Evolutionary conservation across 1,284 basidiomycete species (phyloP).

Genomic region (Ganoderma leucocontextum): DNA sequence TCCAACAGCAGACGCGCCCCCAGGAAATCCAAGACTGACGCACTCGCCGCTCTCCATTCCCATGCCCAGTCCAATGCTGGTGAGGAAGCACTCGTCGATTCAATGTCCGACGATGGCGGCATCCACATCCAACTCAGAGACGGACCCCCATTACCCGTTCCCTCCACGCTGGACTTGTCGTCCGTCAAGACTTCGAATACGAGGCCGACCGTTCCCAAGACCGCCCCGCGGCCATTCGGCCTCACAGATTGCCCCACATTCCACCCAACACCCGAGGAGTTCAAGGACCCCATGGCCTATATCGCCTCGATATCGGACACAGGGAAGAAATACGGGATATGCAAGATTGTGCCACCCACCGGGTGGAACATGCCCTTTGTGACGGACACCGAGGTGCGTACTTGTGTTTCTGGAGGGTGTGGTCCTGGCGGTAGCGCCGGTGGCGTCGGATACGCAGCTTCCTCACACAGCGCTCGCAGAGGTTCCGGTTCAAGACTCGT

Average conservation of each 20-base stretch:
- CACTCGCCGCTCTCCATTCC: conserved; percentile 76
- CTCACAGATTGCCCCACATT: conserved; percentile 92
- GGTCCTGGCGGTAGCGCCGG: conserved; percentile 15
- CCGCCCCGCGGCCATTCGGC: conserved; percentile 76
- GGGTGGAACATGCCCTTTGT: conserved; percentile 98
- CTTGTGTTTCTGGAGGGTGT: conserved; percentile 30
- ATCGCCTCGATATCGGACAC: conserved; percentile 85
- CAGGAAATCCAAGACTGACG: conserved; percentile 87
- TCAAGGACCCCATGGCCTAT: conserved; percentile 95
- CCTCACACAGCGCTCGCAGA: conserved; percentile 54
- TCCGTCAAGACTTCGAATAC: conserved; percentile 73
- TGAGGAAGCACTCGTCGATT: conserved; percentile 50
- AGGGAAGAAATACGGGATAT: conserved; percentile 88
- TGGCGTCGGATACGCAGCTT: conserved; percentile 32
- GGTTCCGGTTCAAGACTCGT: conserved; percentile 94
- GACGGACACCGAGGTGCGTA: conserved; percentile 88
- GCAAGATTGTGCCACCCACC: conserved; percentile 94
- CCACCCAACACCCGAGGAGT: conserved; percentile 90
- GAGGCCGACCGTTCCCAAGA: conserved; percentile 49
- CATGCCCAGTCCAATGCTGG: conserved; percentile 65
- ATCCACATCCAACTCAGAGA: conserved; percentile 48
- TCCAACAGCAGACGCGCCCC: conserved; percentile 69
- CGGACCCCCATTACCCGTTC: conserved; percentile 63
- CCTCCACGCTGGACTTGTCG: conserved; percentile 68
- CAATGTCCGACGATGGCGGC: conserved; percentile 37